Percentiles rank a stretch among this genome's conserved stretches.
phyloP scores from a whole-genome alignment of 257 asterid genomes.

The Plantago elongata region DNA sequence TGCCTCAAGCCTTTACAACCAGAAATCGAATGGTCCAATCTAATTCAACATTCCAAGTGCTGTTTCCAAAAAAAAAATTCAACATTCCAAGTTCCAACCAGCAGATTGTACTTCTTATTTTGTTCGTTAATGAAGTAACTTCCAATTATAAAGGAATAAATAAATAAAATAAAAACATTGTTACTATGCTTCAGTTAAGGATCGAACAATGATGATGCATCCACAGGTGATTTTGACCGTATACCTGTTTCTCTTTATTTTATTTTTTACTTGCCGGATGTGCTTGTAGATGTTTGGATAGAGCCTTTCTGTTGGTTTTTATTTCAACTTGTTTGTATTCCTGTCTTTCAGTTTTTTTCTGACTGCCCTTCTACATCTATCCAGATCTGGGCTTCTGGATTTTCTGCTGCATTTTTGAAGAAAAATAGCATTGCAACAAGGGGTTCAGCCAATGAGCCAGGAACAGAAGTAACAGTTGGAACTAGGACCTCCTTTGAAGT shows the following conservation, averaged over 20 bases:
- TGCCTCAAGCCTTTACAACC: no score
- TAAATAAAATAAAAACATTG: not conserved
- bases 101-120: no score
- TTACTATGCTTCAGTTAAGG: not conserved
- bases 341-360: not conserved
- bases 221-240: no score
- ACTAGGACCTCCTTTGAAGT: slow-evolving; percentile 49
- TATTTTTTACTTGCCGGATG: not conserved
- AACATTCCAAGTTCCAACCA: no score
- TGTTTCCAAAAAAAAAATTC: no score
- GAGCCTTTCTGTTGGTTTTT: not conserved
- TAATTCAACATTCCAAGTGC: no score
- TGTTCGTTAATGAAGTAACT: no score
- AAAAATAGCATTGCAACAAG: slow-evolving; percentile 77
- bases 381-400: slow-evolving; percentile 93
- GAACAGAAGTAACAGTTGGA: slow-evolving; percentile 29
- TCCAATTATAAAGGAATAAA: not conserved
- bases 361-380: slow-evolving; percentile 11
- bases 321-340: not conserved
- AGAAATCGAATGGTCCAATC: no score
- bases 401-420: slow-evolving; percentile 88
- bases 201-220: not conserved
- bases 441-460: slow-evolving; percentile 32
- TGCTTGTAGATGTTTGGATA: not conserved
- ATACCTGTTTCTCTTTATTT: no score